phyloP scores from a whole-genome alignment of 352 stramenopile species.

The Pythium utonaiense region DNA sequence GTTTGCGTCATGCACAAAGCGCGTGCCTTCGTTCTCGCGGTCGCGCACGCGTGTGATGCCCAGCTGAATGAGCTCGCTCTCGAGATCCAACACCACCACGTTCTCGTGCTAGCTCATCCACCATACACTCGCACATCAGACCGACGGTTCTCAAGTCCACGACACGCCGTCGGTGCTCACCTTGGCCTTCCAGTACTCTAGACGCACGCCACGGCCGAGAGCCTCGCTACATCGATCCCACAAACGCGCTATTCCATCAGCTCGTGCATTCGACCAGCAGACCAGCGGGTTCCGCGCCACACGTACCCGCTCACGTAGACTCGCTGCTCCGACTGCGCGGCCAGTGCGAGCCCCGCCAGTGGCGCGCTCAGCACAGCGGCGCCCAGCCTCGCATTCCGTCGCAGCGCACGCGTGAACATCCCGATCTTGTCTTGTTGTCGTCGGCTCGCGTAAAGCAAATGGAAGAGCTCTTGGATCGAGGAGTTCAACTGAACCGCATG shows the following conservation, averaged over 20 bases:
- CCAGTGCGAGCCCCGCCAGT: constrained; percentile 22
- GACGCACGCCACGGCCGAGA: constrained; percentile 67
- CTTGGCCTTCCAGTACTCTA: constrained; percentile 87
- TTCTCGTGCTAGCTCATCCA: constrained; percentile 67
- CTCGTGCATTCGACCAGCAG: too few relatives aligned
- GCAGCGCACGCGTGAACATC: constrained; percentile 25
- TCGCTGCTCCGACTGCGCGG: constrained; percentile 42
- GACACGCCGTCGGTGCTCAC: constrained; percentile 21
- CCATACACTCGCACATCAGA: not conserved
- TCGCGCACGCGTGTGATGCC: constrained; percentile 79
- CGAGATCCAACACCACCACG: constrained; percentile 78
- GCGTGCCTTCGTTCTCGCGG: constrained; percentile 55
- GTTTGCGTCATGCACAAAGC: constrained; percentile 76
- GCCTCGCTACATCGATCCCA: constrained; percentile 43
- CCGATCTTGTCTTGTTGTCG: not conserved
- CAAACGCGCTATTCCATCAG: constrained; percentile 5
- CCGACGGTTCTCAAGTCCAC: not conserved
- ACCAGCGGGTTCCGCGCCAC: not conserved
- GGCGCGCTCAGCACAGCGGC: constrained; percentile 37
- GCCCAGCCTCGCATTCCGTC: constrained; percentile 15
- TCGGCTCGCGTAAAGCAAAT: not conserved
- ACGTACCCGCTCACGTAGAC: constrained; percentile 69
- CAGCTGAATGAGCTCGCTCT: constrained; percentile 83
- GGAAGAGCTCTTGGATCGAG: not conserved
- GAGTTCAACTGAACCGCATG: constrained; percentile 16